Percentiles rank a stretch among this genome's conserved stretches.
These are phyloP conservation scores for Phialophora macrospora DNA, from an alignment of 2,329 filamentous ascomycete species.

Conservation along the genomic window DNA sequence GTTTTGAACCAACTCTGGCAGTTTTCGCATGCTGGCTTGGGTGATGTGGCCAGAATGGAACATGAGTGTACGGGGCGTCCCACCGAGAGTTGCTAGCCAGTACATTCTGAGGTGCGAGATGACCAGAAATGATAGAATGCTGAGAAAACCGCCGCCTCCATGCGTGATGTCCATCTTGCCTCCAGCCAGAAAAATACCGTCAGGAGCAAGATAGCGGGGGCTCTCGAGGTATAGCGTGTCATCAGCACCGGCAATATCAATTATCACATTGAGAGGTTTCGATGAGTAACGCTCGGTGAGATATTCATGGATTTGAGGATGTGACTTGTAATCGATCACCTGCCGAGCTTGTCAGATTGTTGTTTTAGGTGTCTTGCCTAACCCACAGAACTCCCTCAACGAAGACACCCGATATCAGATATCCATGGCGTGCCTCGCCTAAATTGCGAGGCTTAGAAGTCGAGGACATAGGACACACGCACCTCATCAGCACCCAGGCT, in stretches of 20 bases:
- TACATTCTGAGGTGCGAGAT: neutral
- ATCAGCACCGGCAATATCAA: conserved; percentile 22
- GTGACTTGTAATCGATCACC: conserved; percentile 24
- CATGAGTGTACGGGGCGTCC: conserved; percentile 18
- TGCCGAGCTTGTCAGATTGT: neutral
- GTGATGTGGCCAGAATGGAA: conserved; percentile 33
- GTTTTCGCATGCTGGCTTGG: conserved; percentile 43
- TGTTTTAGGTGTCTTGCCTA: neutral
- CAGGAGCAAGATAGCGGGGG: conserved; percentile 22
- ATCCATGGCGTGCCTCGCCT: neutral
- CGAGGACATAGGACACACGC: conserved; percentile 2
- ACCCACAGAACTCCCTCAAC: too few relatives aligned
- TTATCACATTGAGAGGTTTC: conserved; percentile 22
- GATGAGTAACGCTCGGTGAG: conserved; percentile 19
- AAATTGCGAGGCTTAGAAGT: neutral
- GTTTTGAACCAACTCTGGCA: conserved; percentile 45
- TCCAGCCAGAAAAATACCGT: conserved; percentile 21
- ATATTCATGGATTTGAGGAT: conserved; percentile 18
- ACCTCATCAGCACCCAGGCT: conserved; percentile 28
- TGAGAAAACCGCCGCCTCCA: conserved; percentile 4
- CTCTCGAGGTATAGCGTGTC: conserved; percentile 15
- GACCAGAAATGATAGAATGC: conserved; percentile 7
- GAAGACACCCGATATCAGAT: neutral
- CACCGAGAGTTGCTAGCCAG: conserved; percentile 21
- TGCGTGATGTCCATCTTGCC: conserved; percentile 22